Conservation (phyloP, 2,329 filamentous ascomycete species). For the Amauroascus niger region DNA sequence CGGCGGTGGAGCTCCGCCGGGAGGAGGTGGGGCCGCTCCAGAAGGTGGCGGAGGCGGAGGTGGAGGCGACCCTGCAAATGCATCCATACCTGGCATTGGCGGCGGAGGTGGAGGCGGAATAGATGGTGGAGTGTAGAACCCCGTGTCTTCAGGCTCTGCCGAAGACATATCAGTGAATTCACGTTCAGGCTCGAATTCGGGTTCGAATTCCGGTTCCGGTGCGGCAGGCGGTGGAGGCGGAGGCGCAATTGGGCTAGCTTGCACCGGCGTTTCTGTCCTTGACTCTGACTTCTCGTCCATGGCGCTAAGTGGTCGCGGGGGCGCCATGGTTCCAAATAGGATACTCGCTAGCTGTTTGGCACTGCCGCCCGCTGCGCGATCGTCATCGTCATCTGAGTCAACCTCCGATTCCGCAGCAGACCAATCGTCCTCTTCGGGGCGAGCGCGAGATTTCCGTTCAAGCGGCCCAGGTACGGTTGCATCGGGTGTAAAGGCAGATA, state of each 20-base stretch:
- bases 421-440: constrained; percentile 65
- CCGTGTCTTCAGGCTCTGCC: constrained; percentile 25
- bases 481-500: constrained; percentile 42
- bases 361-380: constrained; percentile 66
- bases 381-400: constrained; percentile 62
- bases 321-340: constrained; percentile 92
- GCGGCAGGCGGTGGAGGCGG: constrained; percentile 38
- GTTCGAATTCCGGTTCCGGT: constrained; percentile 24
- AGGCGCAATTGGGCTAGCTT: constrained; percentile 31
- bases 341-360: constrained; percentile 91
- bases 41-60: constrained; percentile 31
- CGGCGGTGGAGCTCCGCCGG: constrained; percentile 21
- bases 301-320: constrained; percentile 76
- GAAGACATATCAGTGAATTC: constrained; percentile 32
- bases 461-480: constrained; percentile 33
- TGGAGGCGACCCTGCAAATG: constrained; percentile 26
- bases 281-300: constrained; percentile 53
- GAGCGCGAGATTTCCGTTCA: constrained; percentile 43
- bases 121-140: constrained; percentile 21
- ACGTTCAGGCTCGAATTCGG: constrained; percentile 15
- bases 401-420: constrained; percentile 67
- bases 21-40: constrained; percentile 7
- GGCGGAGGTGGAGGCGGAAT: constrained; percentile 27
- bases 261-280: constrained; percentile 39
- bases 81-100: constrained; percentile 16